Conservation (phyloP, 2,329 filamentous ascomycete genomes). For the Elsinoe arachidis region DNA sequence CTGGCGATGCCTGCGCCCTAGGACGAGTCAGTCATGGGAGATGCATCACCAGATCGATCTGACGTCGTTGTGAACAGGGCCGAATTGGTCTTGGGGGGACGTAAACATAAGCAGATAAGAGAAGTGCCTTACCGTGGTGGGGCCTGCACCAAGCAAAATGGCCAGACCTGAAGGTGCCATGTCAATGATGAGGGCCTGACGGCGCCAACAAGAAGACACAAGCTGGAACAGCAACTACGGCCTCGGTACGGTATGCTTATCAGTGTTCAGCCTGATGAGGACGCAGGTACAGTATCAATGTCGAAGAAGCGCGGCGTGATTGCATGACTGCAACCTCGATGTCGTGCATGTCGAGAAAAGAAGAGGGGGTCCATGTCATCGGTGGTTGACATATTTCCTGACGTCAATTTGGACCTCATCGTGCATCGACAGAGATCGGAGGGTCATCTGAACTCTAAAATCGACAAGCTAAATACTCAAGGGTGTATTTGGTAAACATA, state of each 20-base stretch:
- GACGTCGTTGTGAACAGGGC: slow-evolving; percentile 13
- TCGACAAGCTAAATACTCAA: neutral
- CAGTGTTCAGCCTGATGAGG: neutral
- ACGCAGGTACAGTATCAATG: neutral
- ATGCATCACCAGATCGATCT: neutral
- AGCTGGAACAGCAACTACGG: no score
- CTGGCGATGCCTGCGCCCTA: slow-evolving; percentile 50
- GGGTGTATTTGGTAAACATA: neutral
- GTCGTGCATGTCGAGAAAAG: neutral
- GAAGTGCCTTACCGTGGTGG: slow-evolving; percentile 28
- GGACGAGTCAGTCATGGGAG: slow-evolving; percentile 9
- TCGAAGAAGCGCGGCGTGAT: neutral
- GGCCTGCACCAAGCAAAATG: slow-evolving; percentile 45
- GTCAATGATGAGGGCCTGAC: neutral
- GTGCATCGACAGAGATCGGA: neutral
- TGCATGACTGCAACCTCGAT: slow-evolving; percentile 2
- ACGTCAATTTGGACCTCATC: slow-evolving; percentile 7
- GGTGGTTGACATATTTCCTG: neutral
- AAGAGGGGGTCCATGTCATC: neutral
- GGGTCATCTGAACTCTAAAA: neutral
- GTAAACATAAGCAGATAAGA: neutral
- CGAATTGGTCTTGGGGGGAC: neutral
- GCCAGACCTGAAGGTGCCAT: slow-evolving; percentile 44
- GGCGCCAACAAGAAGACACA: neutral
- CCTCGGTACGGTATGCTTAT: neutral